Evolutionary conservation across 2,329 filamentous ascomycete species (phyloP).

Genomic region (Apiospora malaysiana): DNA sequence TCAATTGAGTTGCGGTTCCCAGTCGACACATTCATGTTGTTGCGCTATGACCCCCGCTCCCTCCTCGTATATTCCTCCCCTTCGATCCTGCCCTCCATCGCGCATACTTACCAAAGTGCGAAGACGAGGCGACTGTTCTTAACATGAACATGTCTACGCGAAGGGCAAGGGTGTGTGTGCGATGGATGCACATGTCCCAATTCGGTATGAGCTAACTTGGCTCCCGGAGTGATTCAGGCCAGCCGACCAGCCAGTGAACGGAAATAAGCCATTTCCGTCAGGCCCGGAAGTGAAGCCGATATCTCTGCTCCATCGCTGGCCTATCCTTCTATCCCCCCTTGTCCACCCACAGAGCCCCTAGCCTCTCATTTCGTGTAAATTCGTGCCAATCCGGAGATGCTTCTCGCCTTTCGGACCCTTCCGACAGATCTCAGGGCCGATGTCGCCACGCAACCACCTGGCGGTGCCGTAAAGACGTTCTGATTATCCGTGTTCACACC

Average conservation of each 20-base stretch:
- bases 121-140: too few species aligned
- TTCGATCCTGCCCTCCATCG: not conserved
- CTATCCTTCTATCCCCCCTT: too few species aligned
- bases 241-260: not conserved
- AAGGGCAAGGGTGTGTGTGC: not conserved
- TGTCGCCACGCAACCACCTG: not conserved
- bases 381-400: not conserved
- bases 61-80: not conserved
- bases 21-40: not conserved
- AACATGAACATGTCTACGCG: too few species aligned
- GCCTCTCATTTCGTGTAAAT: not conserved
- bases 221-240: not conserved
- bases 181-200: not conserved
- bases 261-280: slow-evolving; percentile 8
- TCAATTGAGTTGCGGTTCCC: not conserved
- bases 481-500: not conserved
- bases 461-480: not conserved
- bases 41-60: not conserved
- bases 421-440: not conserved
- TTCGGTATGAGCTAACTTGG: not conserved
- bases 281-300: slow-evolving; percentile 5
- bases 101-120: too few species aligned
- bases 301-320: not conserved
- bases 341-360: not conserved
- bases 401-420: not conserved